Conservation (phyloP, 257 asterid genomes). For the Petunia secreta region DNA sequence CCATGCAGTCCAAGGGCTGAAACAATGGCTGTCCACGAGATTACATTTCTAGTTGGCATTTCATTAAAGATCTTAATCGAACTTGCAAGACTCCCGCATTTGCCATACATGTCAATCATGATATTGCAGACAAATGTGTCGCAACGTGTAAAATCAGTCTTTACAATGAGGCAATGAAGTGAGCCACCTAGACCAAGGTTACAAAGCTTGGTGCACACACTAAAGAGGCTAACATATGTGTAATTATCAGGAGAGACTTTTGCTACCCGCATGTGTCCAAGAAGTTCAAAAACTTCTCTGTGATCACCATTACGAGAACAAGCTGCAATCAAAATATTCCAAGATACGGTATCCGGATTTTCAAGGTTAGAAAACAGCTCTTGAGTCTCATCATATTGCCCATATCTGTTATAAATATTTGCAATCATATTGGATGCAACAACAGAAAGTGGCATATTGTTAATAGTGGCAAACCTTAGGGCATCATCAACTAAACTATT, state of each 20-base stretch:
- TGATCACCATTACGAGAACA: slow-evolving; percentile 84
- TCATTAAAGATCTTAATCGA: slow-evolving; percentile 60
- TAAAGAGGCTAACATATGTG: slow-evolving; percentile 78
- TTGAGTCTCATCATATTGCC: slow-evolving; percentile 72
- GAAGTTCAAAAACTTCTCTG: slow-evolving; percentile 67
- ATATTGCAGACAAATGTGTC: slow-evolving; percentile 71
- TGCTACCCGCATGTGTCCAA: slow-evolving; percentile 65
- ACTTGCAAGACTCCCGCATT: slow-evolving; percentile 68
- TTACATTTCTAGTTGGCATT: slow-evolving; percentile 46
- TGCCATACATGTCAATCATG: slow-evolving; percentile 86
- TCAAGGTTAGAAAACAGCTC: slow-evolving; percentile 67
- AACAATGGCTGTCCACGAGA: slow-evolving; percentile 77
- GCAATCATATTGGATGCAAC: slow-evolving; percentile 64
- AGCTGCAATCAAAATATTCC: slow-evolving; percentile 87
- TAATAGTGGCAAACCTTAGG: slow-evolving; percentile 42
- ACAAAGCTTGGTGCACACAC: slow-evolving; percentile 60
- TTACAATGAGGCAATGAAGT: slow-evolving; percentile 64
- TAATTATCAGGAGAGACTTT: slow-evolving; percentile 60
- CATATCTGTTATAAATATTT: slow-evolving; percentile 62
- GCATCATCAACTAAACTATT: slow-evolving; percentile 58
- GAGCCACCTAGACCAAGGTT: slow-evolving; percentile 79
- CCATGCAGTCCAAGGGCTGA: slow-evolving; percentile 77
- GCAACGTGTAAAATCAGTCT: slow-evolving; percentile 45
- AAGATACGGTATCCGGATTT: slow-evolving; percentile 74
- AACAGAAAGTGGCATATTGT: slow-evolving; percentile 41